These are phyloP conservation scores for Coniochaeta sp. DNA, from an alignment of 2,329 filamentous ascomycete species.

Conservation along the genomic window DNA sequence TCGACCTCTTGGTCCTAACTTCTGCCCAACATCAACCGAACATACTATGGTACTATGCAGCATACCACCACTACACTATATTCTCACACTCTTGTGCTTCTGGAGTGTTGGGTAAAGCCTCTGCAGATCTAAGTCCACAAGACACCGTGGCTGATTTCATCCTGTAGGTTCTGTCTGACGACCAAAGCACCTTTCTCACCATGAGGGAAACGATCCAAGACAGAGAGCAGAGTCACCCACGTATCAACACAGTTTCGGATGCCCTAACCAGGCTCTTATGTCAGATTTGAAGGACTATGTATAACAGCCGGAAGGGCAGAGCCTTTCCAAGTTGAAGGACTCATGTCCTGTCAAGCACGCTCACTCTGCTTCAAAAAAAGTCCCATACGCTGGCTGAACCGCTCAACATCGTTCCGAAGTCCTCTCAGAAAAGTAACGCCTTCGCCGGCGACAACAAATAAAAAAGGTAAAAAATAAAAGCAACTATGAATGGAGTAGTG, in stretches of 20 bases:
- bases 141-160: too few relatives aligned
- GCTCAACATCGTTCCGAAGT: neutral
- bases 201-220: too few relatives aligned
- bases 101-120: too few relatives aligned
- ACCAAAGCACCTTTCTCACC: too few relatives aligned
- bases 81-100: too few relatives aligned
- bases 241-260: neutral
- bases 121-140: too few relatives aligned
- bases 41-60: too few relatives aligned
- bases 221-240: neutral
- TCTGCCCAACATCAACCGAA: neutral
- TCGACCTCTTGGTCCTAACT: neutral
- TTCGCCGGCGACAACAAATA: too few relatives aligned
- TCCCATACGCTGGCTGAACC: neutral
- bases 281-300: slow-evolving; percentile 6
- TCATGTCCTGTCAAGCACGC: neutral
- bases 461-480: neutral
- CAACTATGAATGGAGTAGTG: neutral
- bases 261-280: slow-evolving; percentile 1
- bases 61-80: too few relatives aligned
- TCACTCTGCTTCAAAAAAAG: neutral
- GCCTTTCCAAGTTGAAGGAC: neutral
- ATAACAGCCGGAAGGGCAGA: slow-evolving; percentile 3
- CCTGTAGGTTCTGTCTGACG: neutral
- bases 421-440: neutral